Base-by-base conservation (phyloP, 352 stramenopile genomes). In the Plasmopara muralis region DNA sequence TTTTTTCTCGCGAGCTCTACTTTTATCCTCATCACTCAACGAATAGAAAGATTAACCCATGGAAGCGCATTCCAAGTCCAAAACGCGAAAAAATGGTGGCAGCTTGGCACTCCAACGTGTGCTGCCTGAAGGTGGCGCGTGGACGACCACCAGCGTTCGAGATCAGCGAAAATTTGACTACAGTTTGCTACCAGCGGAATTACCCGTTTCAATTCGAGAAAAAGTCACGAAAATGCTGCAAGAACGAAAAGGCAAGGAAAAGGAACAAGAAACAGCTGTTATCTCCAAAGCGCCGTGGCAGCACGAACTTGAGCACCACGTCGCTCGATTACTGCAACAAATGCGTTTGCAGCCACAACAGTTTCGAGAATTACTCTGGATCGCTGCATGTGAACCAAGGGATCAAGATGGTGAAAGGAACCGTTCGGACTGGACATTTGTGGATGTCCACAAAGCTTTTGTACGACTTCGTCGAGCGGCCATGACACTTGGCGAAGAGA, bases 301-400 rank as follows among this genome's bases (percentile, higher is more conserved):
- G 6, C 53, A 54, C 13, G 59, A 77, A 50, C 50, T 85, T 8
- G 62, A 83, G 42, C 53, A 62, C 13, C 70, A 85, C 28, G 64
- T 82, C 5, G 59, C 57, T 9, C 65, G 70, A 29, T 50, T 86
- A 43, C 58, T 86, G 47, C 60, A 68, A 15, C 60, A 71, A 50
- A 59, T 86, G 45, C 57, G 69, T 1, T 44, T 46, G 0, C 59
- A 64, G 20, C 72, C 70, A 0, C 49, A 73, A 7, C 55, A 71
- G 20, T 62, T 83, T 37, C 60, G 60, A 0, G 39, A 66, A 9
- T 55, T 83, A 31, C 34, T 83, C 9, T 20, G 72, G 18, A 44
- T 77, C 29, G 66, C 66, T 28, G 55, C 49, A 9, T 61, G 60
- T 9, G 55, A 63, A 16, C 14, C 61, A 9, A 58, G 18, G 12